Evolutionary conservation across 176 grass and related monocot species (phyloP).

Genomic region (sorghum (Sorghum bicolor)): DNA sequence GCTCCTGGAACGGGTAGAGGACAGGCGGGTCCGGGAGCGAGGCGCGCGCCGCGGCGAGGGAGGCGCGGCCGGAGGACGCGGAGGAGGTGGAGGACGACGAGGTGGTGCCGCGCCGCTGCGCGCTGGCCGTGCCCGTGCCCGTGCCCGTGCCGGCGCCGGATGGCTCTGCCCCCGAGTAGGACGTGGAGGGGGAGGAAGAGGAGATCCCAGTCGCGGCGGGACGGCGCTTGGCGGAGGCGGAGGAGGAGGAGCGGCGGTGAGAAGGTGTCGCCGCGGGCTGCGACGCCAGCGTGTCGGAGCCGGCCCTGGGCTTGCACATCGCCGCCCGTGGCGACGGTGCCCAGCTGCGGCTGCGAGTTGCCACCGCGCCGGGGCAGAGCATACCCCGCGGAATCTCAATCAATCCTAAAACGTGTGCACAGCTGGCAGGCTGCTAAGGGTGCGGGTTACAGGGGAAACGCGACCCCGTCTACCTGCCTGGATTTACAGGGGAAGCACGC

Average conservation of each 20-base stretch:
- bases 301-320: slow-evolving; percentile 35
- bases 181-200: neutral
- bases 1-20: slow-evolving; percentile 64
- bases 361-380: neutral
- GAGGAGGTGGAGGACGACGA: slow-evolving; percentile 27
- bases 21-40: slow-evolving; percentile 34
- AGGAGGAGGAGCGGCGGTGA: neutral
- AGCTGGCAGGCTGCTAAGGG: neutral
- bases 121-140: neutral
- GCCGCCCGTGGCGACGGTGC: neutral
- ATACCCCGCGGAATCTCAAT: neutral
- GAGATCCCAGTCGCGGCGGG: neutral
- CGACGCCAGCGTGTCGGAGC: slow-evolving; percentile 3
- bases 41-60: slow-evolving; percentile 42
- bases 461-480: neutral
- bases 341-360: slow-evolving; percentile 1
- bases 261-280: neutral
- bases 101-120: slow-evolving; percentile 17
- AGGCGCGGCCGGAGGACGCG: slow-evolving; percentile 6
- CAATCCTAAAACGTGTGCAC: neutral
- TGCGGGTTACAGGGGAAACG: neutral
- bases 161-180: neutral
- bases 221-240: neutral
- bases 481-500: neutral
- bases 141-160: neutral